Percentiles rank a stretch among this genome's conserved stretches.
These are phyloP conservation scores for Suhomyces terraborum DNA, from an alignment of 1,139 yeast genomes.

Conservation along the genomic window DNA sequence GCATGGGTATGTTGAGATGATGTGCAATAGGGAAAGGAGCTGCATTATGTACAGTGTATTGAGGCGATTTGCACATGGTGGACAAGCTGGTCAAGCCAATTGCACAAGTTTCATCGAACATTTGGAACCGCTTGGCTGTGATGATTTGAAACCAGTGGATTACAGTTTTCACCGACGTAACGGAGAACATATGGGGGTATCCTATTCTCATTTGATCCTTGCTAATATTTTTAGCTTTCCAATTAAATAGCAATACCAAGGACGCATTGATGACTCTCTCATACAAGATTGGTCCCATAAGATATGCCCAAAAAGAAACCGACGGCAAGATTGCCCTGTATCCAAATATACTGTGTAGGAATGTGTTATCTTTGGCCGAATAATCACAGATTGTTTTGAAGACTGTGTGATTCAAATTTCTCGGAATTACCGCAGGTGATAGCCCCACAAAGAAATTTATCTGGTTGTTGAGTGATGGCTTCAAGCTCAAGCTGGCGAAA, in stretches of 20 bases:
- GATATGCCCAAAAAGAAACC: constrained; percentile 47
- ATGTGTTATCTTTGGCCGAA: constrained; percentile 36
- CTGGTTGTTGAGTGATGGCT: constrained; percentile 39
- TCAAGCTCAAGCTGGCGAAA: constrained; percentile 44
- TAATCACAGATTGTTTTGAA: constrained; percentile 38
- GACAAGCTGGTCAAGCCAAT: constrained; percentile 35
- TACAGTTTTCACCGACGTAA: constrained; percentile 47
- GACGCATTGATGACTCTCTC: constrained; percentile 42
- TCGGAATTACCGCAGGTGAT: constrained; percentile 50
- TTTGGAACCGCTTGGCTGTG: constrained; percentile 43
- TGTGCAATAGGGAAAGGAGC: constrained; percentile 53
- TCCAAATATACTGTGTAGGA: constrained; percentile 44
- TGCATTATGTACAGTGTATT: constrained; percentile 44
- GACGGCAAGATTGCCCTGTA: constrained; percentile 46
- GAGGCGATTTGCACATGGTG: constrained; percentile 17
- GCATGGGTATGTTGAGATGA: constrained; percentile 46
- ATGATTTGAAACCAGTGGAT: constrained; percentile 54
- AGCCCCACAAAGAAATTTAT: constrained; percentile 42
- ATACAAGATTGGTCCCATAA: constrained; percentile 39
- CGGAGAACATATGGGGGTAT: constrained; percentile 51
- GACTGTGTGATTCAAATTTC: constrained; percentile 41
- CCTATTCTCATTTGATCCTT: constrained; percentile 40
- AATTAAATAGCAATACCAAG: constrained; percentile 40
- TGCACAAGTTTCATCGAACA: constrained; percentile 50
- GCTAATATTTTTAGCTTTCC: constrained; percentile 41